Evolutionary conservation across 2,329 filamentous ascomycete genomes (phyloP), one percentile per base, ranked within the genome.

Genomic region (Talaromyces funiculosus): DNA sequence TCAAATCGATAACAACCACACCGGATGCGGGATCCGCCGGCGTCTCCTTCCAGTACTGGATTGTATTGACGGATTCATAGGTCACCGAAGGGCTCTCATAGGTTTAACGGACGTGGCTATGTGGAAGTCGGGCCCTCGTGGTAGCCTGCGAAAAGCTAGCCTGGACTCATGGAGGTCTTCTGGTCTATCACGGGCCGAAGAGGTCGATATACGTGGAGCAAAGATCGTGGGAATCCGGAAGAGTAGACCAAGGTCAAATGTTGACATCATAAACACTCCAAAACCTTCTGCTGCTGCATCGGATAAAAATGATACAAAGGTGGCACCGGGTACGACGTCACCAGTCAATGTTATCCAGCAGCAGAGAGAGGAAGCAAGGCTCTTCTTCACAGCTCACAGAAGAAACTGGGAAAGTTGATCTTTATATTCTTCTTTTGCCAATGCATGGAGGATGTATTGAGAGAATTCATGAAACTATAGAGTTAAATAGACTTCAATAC

Each of bases 1-100:
- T 62, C 74, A 78, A 60, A 72, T 79, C 37, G 77, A 78, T 61
- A 60, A 64, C 1, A 72, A 73, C 57, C 77, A 79, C 56, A 66
- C 67, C 2, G 73, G 75, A 35, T 79, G 77, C 61, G 77, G 77
- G 3, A 69, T 78, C 14, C 67, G 75, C 20, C 75, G 75, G 26
- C 72, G 75, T 7, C 65, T 79, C 8, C 66, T 77, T 8, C 72
- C 74, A 3, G 64, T 73, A 2, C 64, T 79, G 4, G 74, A 76
- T 38, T 71, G 69, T 22, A 70, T 77, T 37, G 72, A 76, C 57
- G 68, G 69, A 20, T 76, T 74, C 59, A 64, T 74, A 3, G 66
- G 68, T 24, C 71, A 74, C 53, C 63, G 67, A 16, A 64, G 69
- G 40, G 72, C 68, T 10, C 59, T 75, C 26, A 61, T 75, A 3